Conservation (phyloP, 2,329 filamentous ascomycete genomes). For the Claviceps africana region DNA sequence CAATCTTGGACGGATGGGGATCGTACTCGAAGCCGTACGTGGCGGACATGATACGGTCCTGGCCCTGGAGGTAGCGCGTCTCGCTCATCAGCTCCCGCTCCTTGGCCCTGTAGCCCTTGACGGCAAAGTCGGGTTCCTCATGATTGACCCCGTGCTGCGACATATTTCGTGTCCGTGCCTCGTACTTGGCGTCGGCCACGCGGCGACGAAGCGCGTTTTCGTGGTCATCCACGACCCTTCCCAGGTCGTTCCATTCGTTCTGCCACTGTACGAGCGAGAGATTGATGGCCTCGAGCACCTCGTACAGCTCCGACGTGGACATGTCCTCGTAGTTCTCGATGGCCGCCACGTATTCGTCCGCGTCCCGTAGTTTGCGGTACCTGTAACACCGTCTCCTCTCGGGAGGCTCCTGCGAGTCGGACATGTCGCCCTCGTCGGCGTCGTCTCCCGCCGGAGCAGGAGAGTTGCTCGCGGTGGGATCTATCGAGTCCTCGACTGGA, state of each 20-base stretch:
- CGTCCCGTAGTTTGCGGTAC: conserved; percentile 37
- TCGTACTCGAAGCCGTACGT: conserved; percentile 50
- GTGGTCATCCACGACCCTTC: conserved; percentile 39
- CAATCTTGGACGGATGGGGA: conserved; percentile 40
- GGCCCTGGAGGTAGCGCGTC: conserved; percentile 32
- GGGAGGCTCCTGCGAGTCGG: conserved; percentile 20
- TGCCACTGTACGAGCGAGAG: conserved; percentile 37
- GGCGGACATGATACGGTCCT: conserved; percentile 45
- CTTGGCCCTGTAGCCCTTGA: conserved; percentile 38
- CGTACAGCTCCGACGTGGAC: conserved; percentile 30
- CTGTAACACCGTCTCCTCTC: conserved; percentile 21
- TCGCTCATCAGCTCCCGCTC: conserved; percentile 29
- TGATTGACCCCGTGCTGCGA: conserved; percentile 26
- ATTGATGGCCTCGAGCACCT: conserved; percentile 29
- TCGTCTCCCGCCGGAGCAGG: conserved; percentile 24
- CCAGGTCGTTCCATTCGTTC: conserved; percentile 36
- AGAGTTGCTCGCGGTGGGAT: conserved; percentile 24
- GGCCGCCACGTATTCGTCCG: conserved; percentile 32
- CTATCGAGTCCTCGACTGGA: conserved; percentile 23
- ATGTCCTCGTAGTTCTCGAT: conserved; percentile 38
- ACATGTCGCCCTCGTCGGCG: conserved; percentile 21
- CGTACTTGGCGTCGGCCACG: conserved; percentile 32
- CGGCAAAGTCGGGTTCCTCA: conserved; percentile 36
- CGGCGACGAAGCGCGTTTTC: conserved; percentile 41
- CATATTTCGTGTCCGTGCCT: conserved; percentile 29